Evolutionary conservation across 306 rosid species (phyloP).

Genomic region (Casuarina equisetifolia): DNA sequence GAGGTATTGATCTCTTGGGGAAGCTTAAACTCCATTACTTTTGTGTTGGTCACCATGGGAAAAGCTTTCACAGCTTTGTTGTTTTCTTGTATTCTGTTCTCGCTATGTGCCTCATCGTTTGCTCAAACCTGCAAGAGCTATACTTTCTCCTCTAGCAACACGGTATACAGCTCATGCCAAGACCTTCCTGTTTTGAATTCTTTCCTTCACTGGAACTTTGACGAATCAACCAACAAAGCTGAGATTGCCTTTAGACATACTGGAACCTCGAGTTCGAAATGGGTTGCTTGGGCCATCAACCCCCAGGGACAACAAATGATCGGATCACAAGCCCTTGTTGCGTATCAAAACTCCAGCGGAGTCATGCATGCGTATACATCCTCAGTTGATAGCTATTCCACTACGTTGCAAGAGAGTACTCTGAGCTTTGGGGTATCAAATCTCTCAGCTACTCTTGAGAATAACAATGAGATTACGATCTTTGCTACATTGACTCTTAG

Average conservation of each 20-base stretch:
- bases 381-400: rapidly evolving
- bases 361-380: slow-evolving; percentile 22
- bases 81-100: slow-evolving; percentile 24
- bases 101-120: slow-evolving; percentile 32
- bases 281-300: slow-evolving; percentile 83
- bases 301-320: slow-evolving; percentile 25
- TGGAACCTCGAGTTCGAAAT: slow-evolving; percentile 31
- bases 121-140: slow-evolving; percentile 51
- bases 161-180: slow-evolving; percentile 31
- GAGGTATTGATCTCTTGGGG: not conserved
- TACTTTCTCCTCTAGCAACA: slow-evolving; percentile 33
- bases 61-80: not conserved
- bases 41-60: not conserved
- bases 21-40: not conserved
- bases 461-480: slow-evolving; percentile 40
- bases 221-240: slow-evolving; percentile 33
- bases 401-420: slow-evolving; percentile 30
- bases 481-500: slow-evolving; percentile 49
- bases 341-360: slow-evolving; percentile 37
- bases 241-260: slow-evolving; percentile 55
- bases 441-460: slow-evolving; percentile 28
- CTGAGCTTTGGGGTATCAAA: slow-evolving; percentile 23
- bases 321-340: slow-evolving; percentile 65
- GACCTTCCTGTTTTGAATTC: slow-evolving; percentile 52
- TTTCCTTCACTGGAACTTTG: slow-evolving; percentile 60